These are phyloP conservation scores for Calocybe cyanea DNA, from an alignment of 768 basidiomycete genomes.

Conservation along the genomic window DNA sequence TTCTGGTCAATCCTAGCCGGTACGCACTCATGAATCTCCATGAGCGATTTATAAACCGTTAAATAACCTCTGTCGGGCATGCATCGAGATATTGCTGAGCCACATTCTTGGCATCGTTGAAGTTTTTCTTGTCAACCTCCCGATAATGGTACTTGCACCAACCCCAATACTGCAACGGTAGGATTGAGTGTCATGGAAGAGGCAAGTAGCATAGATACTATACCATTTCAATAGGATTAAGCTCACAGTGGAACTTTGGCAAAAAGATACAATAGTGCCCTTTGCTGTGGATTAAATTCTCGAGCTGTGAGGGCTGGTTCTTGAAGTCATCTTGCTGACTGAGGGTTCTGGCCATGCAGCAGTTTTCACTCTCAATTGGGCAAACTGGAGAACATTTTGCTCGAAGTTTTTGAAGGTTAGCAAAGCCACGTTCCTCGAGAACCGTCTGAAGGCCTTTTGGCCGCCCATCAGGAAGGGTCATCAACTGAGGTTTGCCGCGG, in stretches of 20 bases:
- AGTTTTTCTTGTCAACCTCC: constrained; percentile 20
- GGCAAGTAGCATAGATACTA: constrained; percentile 2
- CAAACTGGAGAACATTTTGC: constrained; percentile 36
- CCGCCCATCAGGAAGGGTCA: constrained; percentile 16
- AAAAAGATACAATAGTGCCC: too few relatives aligned
- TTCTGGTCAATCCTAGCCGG: too few relatives aligned
- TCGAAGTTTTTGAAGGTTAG: constrained; percentile 23
- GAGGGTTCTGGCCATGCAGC: constrained; percentile 34
- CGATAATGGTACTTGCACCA: constrained; percentile 31
- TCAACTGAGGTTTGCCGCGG: neutral
- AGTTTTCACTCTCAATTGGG: constrained; percentile 26
- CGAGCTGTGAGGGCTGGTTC: too few relatives aligned
- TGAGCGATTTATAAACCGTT: too few relatives aligned
- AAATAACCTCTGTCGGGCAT: too few relatives aligned
- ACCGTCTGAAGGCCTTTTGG: constrained; percentile 32
- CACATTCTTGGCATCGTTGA: constrained; percentile 21
- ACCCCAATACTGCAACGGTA: constrained; percentile 26
- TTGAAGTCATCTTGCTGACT: too few relatives aligned
- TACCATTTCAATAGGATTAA: constrained; percentile 43
- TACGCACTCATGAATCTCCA: too few relatives aligned
- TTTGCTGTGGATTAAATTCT: too few relatives aligned
- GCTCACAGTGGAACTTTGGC: constrained; percentile 12
- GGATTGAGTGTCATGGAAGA: too few relatives aligned
- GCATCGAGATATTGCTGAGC: constrained; percentile 16
- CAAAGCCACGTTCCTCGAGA: constrained; percentile 37